Conservation (phyloP, 202 grass and related monocot species). For the Brachypodium distachyon region DNA sequence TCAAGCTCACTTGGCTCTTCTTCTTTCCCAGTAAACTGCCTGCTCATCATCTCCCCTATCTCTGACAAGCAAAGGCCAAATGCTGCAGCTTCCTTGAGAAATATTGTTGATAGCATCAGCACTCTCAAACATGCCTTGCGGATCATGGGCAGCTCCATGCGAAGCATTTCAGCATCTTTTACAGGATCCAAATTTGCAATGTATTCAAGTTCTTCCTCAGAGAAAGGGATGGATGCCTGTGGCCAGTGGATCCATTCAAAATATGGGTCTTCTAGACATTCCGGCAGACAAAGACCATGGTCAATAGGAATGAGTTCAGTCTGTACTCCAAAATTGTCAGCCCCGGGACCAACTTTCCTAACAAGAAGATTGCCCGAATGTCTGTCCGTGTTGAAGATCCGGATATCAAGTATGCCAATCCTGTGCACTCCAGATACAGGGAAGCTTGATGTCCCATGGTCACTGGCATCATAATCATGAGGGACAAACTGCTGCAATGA, state of each 20-base stretch:
- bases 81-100: constrained; percentile 80
- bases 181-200: constrained; percentile 64
- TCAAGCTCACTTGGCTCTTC: constrained; percentile 97
- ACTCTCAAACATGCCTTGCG: constrained; percentile 81
- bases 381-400: constrained; percentile 98
- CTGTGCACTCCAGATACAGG: constrained; percentile 85
- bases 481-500: constrained; percentile 85
- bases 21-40: constrained; percentile 80
- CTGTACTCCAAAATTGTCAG: constrained; percentile 56
- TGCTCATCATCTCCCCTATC: constrained; percentile 99
- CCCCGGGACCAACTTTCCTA: constrained; percentile 42
- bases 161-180: constrained; percentile 72
- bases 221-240: constrained; percentile 91
- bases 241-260: constrained; percentile 99
- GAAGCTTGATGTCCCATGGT: constrained; percentile 92
- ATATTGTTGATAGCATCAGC: constrained; percentile 83
- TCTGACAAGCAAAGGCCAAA: constrained; percentile 78
- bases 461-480: constrained; percentile 97
- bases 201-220: constrained; percentile 83
- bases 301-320: constrained; percentile 93
- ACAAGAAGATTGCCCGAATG: constrained; percentile 94
- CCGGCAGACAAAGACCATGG: constrained; percentile 96
- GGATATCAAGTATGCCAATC: constrained; percentile 93
- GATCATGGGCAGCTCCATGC: constrained; percentile 76
- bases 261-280: constrained; percentile 96